Conservation (phyloP, 176 grass and related monocot species). For the Oryza australiensis region DNA sequence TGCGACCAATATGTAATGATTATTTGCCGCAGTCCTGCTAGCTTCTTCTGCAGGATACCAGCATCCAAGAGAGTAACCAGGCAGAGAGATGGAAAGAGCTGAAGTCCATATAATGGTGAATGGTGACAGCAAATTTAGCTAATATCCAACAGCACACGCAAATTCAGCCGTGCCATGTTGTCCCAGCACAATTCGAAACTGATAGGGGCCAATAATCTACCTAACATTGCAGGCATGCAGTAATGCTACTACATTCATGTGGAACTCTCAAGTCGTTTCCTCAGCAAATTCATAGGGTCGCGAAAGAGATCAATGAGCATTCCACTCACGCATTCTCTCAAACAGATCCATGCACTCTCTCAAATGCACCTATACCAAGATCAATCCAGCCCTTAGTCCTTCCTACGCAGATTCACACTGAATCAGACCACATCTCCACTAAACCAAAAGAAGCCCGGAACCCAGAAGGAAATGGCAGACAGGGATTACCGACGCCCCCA, state of each 20-base stretch:
- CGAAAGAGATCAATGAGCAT: neutral
- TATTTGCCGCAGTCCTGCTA: neutral
- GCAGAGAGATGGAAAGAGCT: neutral
- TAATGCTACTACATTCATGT: neutral
- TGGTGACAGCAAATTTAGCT: neutral
- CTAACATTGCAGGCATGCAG: neutral
- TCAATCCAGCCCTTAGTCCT: slow-evolving; percentile 14
- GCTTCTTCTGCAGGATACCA: neutral
- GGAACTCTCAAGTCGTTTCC: neutral
- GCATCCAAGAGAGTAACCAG: neutral
- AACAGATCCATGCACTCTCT: slow-evolving; percentile 21
- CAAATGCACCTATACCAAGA: slow-evolving; percentile 24
- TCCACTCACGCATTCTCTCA: neutral
- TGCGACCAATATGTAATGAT: neutral
- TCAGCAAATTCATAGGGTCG: neutral
- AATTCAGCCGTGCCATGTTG: neutral
- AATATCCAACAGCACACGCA: neutral
- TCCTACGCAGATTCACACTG: neutral
- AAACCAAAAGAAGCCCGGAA: neutral
- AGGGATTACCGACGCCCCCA: neutral
- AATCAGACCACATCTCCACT: slow-evolving; percentile 12
- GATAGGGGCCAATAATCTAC: slow-evolving; percentile 18
- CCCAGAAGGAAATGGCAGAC: neutral
- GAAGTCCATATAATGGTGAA: neutral
- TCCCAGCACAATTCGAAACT: neutral